phyloP scores from a whole-genome alignment of 768 basidiomycete species.

The Serendipita sp. region DNA sequence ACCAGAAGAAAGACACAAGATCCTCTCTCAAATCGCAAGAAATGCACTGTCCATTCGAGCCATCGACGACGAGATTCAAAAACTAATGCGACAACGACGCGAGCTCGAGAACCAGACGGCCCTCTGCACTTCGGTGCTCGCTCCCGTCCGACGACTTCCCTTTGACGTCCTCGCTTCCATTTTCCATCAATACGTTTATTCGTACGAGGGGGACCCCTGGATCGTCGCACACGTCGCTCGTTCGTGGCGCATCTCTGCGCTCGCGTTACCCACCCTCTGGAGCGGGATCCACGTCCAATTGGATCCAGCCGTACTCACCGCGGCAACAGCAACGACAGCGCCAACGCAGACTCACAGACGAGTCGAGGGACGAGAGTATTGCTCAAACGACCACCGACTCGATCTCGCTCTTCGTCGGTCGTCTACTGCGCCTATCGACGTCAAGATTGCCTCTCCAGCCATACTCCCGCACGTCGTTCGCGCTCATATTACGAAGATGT shows the following conservation, averaged over 20 bases:
- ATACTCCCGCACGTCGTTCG: not conserved
- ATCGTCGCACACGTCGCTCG: not conserved
- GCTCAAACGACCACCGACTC: not conserved
- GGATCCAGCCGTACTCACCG: not conserved
- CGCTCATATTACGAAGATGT: not conserved
- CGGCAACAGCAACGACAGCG: not conserved
- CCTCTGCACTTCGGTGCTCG: not conserved
- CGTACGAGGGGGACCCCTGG: not conserved
- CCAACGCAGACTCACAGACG: not conserved
- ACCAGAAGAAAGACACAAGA: not conserved
- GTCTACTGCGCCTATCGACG: not conserved
- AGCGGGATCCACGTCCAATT: not conserved
- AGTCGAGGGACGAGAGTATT: not conserved
- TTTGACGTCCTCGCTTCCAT: not conserved
- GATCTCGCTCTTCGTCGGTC: not conserved
- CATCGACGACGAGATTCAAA: not conserved
- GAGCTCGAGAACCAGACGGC: not conserved
- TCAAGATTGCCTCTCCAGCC: not conserved
- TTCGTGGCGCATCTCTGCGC: not conserved
- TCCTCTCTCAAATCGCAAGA: not conserved
- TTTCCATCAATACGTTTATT: not conserved
- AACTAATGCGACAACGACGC: not conserved
- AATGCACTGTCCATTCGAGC: not conserved
- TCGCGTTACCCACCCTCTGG: not conserved
- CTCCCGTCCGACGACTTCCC: not conserved